Base-by-base conservation (phyloP, 2,329 filamentous ascomycete genomes). In the Ascosphaera apis region DNA sequence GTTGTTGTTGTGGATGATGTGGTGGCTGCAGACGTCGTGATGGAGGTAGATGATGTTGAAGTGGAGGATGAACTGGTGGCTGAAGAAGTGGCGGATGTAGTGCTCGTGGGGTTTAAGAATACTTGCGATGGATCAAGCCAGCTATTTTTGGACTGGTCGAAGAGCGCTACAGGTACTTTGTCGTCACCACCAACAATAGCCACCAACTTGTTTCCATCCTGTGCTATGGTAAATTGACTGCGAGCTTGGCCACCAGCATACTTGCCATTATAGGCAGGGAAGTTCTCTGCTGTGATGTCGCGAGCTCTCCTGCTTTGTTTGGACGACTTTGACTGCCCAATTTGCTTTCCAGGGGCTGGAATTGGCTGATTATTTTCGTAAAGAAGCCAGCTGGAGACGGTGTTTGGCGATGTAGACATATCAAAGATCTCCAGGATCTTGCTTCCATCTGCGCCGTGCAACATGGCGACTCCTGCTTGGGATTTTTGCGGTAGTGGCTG, bases 381-480 rank as follows among this genome's bases (percentile, higher is more conserved):
- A 11, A 92, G 54, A 13, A 81, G 66, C 21, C 75, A 69, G 38
- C 77, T 71, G 21, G 67, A 69, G 31, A 92, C 78, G 4, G 61
- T 56, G 49, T 91, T 91, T 2, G 86, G 84, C 0, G 74, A 71
- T 7, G 65, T 62, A 11, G 66, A 66, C 56, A 83, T 67, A 49
- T 92, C 72, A 45, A 88, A 92, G 8, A 73, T 71, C 45, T 83
- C 72, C 13, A 95, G 59, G 28, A 75, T 70, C 49, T 80, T 84
- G 53, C 77, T 84, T 18, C 67, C 72, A 51, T 92, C 81, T 31
- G 71, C 66, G 15, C 76, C 78, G 9, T 62, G 59, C n/a, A 91
- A 56, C 3, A 92, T 48, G 0, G 71, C 62, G 17, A 69, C 70
- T 47, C 75, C 69, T 34, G 74, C 62, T 2, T 64, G 58, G 2